Base-by-base conservation (phyloP, 768 basidiomycete species). In the Crassisporium funariophilum region DNA sequence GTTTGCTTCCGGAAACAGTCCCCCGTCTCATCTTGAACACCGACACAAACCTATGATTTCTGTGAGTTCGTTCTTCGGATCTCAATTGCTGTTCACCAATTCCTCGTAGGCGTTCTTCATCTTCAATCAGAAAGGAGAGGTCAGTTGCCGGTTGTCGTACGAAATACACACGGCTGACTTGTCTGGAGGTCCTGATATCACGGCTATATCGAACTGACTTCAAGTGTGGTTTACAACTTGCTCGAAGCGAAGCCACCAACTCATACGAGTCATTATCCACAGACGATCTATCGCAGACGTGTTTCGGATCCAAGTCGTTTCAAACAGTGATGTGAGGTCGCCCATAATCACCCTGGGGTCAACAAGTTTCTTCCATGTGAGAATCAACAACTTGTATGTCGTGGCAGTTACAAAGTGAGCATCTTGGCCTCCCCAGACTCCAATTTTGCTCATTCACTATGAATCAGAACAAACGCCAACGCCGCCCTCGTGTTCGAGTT, bases 91-190 rank as follows among this genome's bases (percentile, higher is more conserved):
- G 25, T 41, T n/a, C n/a, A n/a, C n/a, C n/a, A 13, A 31, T n/a
- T 47, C 38, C n/a, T 42, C 19, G 41, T 55, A 98, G 95, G 95
- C 91, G 38, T 98, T 98, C 82, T 98, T 98, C 70, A 92, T 98
- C 48, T 97, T 98, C 78, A 99, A 98, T 64, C 93, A 95, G 69
- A 98, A 98, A 69, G 97, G 97, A 68, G 97, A 98, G 82, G 95
- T 94, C n/a, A 46, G 31, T 81, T 62, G 27, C 43, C 37, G 38
- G 17, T 22, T 9, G 20, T n/a, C 41, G 27, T 24, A 16, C 31
- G 24, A n/a, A 31, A 21, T 8, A 19, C 25, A 10, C 7, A 12
- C 13, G 41, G 44, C 19, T 24, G 34, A 19, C 38, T 53, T 17
- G 45, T 37, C 34, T 37, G n/a, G 9, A 95, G 92, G 91, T 98